phyloP scores from a whole-genome alignment of 768 basidiomycete genomes.

The Jaapia argillacea region DNA sequence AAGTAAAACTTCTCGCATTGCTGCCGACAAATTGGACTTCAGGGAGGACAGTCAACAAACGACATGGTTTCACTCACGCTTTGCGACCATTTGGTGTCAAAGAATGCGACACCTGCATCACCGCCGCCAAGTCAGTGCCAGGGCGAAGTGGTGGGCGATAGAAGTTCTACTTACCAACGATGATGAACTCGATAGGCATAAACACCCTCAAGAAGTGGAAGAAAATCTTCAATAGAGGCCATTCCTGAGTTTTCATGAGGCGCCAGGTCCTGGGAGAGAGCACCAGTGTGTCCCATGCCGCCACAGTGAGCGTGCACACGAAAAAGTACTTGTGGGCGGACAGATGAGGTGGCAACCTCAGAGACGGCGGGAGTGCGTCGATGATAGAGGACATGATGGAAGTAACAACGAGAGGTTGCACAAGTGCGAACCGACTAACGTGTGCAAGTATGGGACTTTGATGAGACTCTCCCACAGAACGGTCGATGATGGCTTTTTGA shows the following conservation, averaged over 20 bases:
- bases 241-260: slow-evolving; percentile 47
- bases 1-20: slow-evolving; percentile 65
- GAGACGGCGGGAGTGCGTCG: slow-evolving; percentile 43
- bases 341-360: slow-evolving; percentile 68
- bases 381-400: not conserved
- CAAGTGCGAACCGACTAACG: too few relatives aligned
- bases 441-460: too few relatives aligned
- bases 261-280: slow-evolving; percentile 73
- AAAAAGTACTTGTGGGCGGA: slow-evolving; percentile 85
- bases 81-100: slow-evolving; percentile 60
- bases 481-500: too few relatives aligned
- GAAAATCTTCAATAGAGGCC: slow-evolving; percentile 71
- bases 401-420: not conserved
- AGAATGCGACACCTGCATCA: slow-evolving; percentile 65
- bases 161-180: slow-evolving; percentile 43
- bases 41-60: not conserved
- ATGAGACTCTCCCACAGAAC: too few relatives aligned
- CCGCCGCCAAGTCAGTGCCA: slow-evolving; percentile 4
- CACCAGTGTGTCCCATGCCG: slow-evolving; percentile 85
- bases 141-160: too few relatives aligned
- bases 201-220: slow-evolving; percentile 67
- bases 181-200: slow-evolving; percentile 72
- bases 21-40: slow-evolving; percentile 19
- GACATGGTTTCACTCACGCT: slow-evolving; percentile 23
- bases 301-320: slow-evolving; percentile 83